Percentiles rank a stretch among this genome's conserved stretches.
phyloP scores from a whole-genome alignment of 495 filamentous ascomycete species.

The Penicillium verhagenii region DNA sequence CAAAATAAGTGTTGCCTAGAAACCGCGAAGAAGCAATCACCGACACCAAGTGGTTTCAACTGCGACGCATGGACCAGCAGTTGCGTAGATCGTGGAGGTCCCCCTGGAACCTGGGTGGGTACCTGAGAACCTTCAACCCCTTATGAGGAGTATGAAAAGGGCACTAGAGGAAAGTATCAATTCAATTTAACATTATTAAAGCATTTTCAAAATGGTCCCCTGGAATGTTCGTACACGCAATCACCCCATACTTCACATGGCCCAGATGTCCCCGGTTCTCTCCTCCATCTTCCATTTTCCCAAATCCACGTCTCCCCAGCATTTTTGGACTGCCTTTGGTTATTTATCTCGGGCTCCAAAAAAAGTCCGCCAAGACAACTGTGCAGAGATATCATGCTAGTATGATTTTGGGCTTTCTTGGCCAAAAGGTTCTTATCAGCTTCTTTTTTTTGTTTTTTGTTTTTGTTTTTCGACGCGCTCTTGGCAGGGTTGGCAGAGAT shows the following conservation, averaged over 20 bases:
- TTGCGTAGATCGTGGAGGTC: neutral
- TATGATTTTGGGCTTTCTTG: neutral
- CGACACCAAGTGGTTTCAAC: conserved; percentile 5
- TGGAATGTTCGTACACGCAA: neutral
- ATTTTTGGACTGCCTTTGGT: too few relatives aligned
- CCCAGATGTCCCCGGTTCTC: neutral
- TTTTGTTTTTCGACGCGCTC: neutral
- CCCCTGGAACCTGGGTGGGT: neutral
- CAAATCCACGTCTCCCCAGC: too few relatives aligned
- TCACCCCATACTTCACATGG: neutral
- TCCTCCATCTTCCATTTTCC: too few relatives aligned
- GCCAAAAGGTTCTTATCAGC: neutral
- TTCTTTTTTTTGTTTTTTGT: neutral
- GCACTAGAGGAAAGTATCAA: neutral
- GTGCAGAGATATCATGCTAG: too few relatives aligned
- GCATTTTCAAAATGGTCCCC: neutral
- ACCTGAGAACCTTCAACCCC: neutral
- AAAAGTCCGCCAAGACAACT: too few relatives aligned
- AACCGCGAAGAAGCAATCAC: neutral
- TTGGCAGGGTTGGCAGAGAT: too few relatives aligned
- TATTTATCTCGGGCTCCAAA: too few relatives aligned
- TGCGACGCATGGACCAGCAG: conserved; percentile 11
- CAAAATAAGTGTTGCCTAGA: neutral
- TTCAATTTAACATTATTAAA: too few relatives aligned
- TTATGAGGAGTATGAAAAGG: too few relatives aligned